These are phyloP conservation scores for Lanmaoa pseudosensibilis DNA, from an alignment of 768 basidiomycete species.

Conservation along the genomic window DNA sequence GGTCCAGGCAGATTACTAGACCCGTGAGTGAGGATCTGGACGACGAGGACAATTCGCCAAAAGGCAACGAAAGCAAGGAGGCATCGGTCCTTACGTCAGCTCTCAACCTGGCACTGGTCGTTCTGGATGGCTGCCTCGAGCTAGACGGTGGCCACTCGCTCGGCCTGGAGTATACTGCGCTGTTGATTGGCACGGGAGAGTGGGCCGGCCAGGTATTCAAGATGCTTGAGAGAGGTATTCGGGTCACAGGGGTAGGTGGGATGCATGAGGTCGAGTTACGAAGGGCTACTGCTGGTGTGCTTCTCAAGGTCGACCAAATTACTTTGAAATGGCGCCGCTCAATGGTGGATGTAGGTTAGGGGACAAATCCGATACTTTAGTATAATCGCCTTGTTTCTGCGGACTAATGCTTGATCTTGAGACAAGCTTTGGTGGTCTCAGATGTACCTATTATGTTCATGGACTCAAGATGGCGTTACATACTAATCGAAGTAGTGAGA, in stretches of 20 bases:
- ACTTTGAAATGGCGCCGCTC: slow-evolving; percentile 65
- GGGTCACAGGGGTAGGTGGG: slow-evolving; percentile 64
- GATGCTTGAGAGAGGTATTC: slow-evolving; percentile 62
- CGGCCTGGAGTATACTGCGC: slow-evolving; percentile 69
- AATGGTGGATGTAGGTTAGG: slow-evolving; percentile 48
- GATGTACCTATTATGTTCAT: neutral
- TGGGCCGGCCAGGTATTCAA: slow-evolving; percentile 76
- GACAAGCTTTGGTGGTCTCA: neutral
- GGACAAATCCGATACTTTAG: neutral
- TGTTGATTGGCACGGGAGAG: slow-evolving; percentile 72
- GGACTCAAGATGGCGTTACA: neutral
- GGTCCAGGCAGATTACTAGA: slow-evolving; percentile 59
- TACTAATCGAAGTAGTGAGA: too few relatives aligned
- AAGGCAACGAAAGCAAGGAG: slow-evolving; percentile 46
- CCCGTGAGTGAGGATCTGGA: slow-evolving; percentile 37
- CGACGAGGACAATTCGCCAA: slow-evolving; percentile 28
- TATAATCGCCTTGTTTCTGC: neutral
- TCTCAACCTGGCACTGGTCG: slow-evolving; percentile 74
- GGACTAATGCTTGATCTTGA: neutral
- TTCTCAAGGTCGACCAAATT: slow-evolving; percentile 77
- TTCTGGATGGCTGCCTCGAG: slow-evolving; percentile 73
- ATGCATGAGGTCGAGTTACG: slow-evolving; percentile 58
- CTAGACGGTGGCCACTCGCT: slow-evolving; percentile 76
- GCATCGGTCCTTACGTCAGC: slow-evolving; percentile 73
- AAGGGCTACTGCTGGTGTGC: slow-evolving; percentile 74